phyloP scores from a whole-genome alignment of 2,329 filamentous ascomycete species.

The Sphaerostilbella broomeana region DNA sequence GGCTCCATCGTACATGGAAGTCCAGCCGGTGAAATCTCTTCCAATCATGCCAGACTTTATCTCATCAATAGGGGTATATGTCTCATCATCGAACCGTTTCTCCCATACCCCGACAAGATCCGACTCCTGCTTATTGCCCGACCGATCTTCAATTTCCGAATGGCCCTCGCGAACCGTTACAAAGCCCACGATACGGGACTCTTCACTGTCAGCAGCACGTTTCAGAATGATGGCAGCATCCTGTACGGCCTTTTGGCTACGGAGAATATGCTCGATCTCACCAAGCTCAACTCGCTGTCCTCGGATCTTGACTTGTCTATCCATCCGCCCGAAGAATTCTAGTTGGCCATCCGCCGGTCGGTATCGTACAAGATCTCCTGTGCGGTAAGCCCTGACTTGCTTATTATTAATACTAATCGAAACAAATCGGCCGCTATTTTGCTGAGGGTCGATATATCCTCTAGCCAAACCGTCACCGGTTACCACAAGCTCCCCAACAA shows the following conservation, averaged over 20 bases:
- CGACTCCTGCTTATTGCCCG: not conserved
- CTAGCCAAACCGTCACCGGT: constrained; percentile 16
- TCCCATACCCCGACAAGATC: constrained; percentile 1
- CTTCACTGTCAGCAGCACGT: not conserved
- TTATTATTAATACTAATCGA: constrained; percentile 4
- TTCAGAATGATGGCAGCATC: constrained; percentile 17
- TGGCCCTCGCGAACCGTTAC: not conserved
- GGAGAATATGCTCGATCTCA: constrained; percentile 8
- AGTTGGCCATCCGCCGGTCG: constrained; percentile 9
- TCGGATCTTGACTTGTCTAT: constrained; percentile 14
- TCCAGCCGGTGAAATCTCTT: constrained; percentile 26
- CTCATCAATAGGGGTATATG: not conserved
- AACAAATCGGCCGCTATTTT: constrained; percentile 13
- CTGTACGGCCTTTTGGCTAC: constrained; percentile 10
- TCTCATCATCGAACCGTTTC: not conserved
- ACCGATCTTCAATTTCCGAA: not conserved
- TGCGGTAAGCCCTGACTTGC: constrained; percentile 7
- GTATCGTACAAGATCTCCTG: constrained; percentile 11
- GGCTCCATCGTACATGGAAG: constrained; percentile 25
- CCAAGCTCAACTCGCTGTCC: constrained; percentile 14
- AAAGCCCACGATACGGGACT: constrained; percentile 7
- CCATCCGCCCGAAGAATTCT: constrained; percentile 10
- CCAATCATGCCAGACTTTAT: not conserved
- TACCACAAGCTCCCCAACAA: constrained; percentile 17
- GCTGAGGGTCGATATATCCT: constrained; percentile 14